Evolutionary conservation across 2,329 filamentous ascomycete species (phyloP), one percentile per base, ranked within the genome.

Genomic region (Penicillium sp.): DNA sequence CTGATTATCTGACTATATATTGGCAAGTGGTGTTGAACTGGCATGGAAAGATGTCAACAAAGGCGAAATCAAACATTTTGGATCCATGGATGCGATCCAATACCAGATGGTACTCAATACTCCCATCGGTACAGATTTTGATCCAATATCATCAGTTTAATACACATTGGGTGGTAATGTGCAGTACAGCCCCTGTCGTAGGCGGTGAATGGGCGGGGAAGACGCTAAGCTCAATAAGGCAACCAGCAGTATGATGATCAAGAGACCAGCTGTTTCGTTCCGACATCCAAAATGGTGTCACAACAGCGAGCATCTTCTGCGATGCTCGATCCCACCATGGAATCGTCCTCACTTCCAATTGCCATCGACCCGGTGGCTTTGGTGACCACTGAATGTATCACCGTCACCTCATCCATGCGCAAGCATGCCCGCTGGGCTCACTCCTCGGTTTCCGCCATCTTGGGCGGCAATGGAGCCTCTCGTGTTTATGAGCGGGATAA

Each of bases 331-430:
- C 57, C 63, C 63, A 68, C 61, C 50, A 74, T 74, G 72, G 54
- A 57, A 4, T 66, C 68, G 25, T 65, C 68, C n/a, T 63, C 70
- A 29, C 76, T 92, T 33, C 85, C 90, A 34, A 91, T 96, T 61
- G 91, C 92, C 43, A 89, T 96, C 65, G 91, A 96, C 70, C 92
- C 92, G 1, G 88, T 96, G 56, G 92, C 92, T 48, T 81, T 99
- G 68, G 92, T 99, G 64, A 96, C 96, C 62, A 96, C 93, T 76
- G 94, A 99, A 87, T 99, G 94, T 76, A 97, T 97, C 72, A 93
- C 92, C 45, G 93, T 99, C 78, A 97, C 94, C 15, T 97, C 93
- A 61, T 92, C 92, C 60, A 97, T 99, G 84, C 92, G 96, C 70
- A 99, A 99, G 79, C 89, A 97, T 84, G 90, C 92, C 63, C 89